A percentile compares a stretch with the other conserved stretches of the same genome.
Evolutionary conservation across 2,329 filamentous ascomycete genomes (phyloP).

Genomic region (Lachnellula suecica): DNA sequence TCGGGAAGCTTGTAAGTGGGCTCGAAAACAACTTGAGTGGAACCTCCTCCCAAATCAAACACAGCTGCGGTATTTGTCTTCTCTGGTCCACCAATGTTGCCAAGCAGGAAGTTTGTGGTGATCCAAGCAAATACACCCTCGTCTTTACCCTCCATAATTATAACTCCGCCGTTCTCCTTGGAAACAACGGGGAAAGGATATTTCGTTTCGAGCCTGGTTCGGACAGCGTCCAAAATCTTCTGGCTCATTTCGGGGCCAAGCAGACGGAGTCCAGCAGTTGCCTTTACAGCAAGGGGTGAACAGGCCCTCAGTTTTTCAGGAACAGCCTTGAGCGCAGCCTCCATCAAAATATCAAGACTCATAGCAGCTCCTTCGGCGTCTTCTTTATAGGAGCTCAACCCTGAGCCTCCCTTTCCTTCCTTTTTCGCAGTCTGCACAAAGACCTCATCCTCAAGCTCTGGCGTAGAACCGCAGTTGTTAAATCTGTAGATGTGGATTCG

Average conservation of each 20-base stretch:
- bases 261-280: constrained; percentile 88
- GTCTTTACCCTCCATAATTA: constrained; percentile 96
- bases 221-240: constrained; percentile 82
- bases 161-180: constrained; percentile 79
- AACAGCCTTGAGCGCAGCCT: constrained; percentile 79
- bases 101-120: constrained; percentile 96
- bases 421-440: constrained; percentile 93
- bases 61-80: constrained; percentile 88
- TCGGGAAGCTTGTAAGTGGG: constrained; percentile 92
- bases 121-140: constrained; percentile 99
- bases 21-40: constrained; percentile 98
- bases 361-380: constrained; percentile 86
- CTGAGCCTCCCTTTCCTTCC: constrained; percentile 67
- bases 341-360: constrained; percentile 84
- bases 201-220: constrained; percentile 76
- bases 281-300: constrained; percentile 95
- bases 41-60: constrained; percentile 94
- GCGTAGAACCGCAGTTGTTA: constrained; percentile 97
- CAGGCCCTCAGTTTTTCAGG: constrained; percentile 89
- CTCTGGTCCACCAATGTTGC: constrained; percentile 93
- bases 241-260: constrained; percentile 78
- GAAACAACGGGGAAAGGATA: constrained; percentile 96
- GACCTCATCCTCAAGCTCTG: constrained; percentile 86
- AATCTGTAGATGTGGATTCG: constrained; percentile 99
- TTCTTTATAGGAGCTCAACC: constrained; percentile 80